phyloP scores from a whole-genome alignment of 495 filamentous ascomycete species.

The Tuber borchii region DNA sequence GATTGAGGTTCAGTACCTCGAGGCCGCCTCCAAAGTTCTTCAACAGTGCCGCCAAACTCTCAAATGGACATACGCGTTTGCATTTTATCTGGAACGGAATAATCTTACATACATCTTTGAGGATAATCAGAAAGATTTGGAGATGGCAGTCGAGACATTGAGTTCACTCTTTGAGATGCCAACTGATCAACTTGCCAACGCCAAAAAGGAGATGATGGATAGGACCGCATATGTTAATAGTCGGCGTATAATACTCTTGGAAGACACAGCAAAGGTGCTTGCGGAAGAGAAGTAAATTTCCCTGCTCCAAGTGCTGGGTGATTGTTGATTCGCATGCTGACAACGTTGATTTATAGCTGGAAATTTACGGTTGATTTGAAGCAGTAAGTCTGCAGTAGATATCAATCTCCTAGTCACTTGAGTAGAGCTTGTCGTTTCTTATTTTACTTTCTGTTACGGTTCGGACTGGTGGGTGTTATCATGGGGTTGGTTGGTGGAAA shows the following conservation, averaged over 20 bases:
- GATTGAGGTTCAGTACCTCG: slow-evolving; percentile 97
- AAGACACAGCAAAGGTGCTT: slow-evolving; percentile 85
- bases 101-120: slow-evolving; percentile 97
- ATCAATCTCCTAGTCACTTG: neutral
- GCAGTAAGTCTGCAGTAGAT: neutral
- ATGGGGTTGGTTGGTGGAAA: neutral
- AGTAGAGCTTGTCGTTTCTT: slow-evolving; percentile 6
- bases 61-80: slow-evolving; percentile 99
- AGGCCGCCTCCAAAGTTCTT: slow-evolving; percentile 83
- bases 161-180: slow-evolving; percentile 98
- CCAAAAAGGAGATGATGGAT: slow-evolving; percentile 97
- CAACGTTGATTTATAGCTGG: slow-evolving; percentile 30
- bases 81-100: slow-evolving; percentile 89
- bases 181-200: slow-evolving; percentile 66
- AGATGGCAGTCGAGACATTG: slow-evolving; percentile 90
- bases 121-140: slow-evolving; percentile 95
- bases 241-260: slow-evolving; percentile 77
- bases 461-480: neutral
- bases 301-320: neutral
- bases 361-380: slow-evolving; percentile 41
- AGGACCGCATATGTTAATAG: slow-evolving; percentile 96
- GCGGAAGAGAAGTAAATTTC: slow-evolving; percentile 62
- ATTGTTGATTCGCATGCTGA: slow-evolving; percentile 10
- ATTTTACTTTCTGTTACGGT: neutral
- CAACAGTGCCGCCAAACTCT: slow-evolving; percentile 94